Conservation (phyloP, 306 rosid genomes). For the Cicer pinnatifidum region DNA sequence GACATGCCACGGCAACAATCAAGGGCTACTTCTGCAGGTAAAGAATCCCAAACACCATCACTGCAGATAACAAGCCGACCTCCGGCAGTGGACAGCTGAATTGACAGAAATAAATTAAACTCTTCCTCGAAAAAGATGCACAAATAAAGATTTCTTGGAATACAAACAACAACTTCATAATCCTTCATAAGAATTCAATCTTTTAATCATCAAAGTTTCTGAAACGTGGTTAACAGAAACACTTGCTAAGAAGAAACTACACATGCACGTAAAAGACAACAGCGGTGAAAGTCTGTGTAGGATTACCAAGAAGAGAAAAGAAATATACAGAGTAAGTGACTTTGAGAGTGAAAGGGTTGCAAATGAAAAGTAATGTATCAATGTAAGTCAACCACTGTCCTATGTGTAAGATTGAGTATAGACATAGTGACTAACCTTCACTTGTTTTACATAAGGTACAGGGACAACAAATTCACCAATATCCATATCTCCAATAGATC, state of each 20-base stretch:
- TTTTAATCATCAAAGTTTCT: slow-evolving; percentile 36
- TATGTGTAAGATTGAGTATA: slow-evolving; percentile 34
- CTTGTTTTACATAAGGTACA: slow-evolving; percentile 95
- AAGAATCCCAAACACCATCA: slow-evolving; percentile 98
- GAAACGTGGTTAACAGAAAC: slow-evolving; percentile 20
- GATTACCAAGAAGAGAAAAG: slow-evolving; percentile 14
- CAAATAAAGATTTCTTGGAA: not conserved
- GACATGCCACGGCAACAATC: slow-evolving; percentile 92
- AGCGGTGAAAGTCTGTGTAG: slow-evolving; percentile 14
- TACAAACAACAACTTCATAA: slow-evolving; percentile 26
- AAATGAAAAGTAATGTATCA: slow-evolving; percentile 38
- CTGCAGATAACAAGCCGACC: slow-evolving; percentile 96
- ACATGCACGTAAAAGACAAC: slow-evolving; percentile 3
- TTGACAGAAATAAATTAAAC: slow-evolving; percentile 39
- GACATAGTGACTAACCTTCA: slow-evolving; percentile 78
- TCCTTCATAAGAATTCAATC: slow-evolving; percentile 26
- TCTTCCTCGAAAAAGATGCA: not conserved
- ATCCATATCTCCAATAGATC: slow-evolving; percentile 97
- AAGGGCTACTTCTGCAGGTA: slow-evolving; percentile 78
- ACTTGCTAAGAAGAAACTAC: slow-evolving; percentile 32
- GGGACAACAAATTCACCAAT: slow-evolving; percentile 96
- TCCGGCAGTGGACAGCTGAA: slow-evolving; percentile 87
- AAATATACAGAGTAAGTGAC: slow-evolving; percentile 36
- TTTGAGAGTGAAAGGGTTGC: slow-evolving; percentile 12
- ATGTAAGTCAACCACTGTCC: slow-evolving; percentile 17